These are phyloP conservation scores for Globisporangium recalcitrans DNA, from an alignment of 352 stramenopile genomes.

Conservation along the genomic window DNA sequence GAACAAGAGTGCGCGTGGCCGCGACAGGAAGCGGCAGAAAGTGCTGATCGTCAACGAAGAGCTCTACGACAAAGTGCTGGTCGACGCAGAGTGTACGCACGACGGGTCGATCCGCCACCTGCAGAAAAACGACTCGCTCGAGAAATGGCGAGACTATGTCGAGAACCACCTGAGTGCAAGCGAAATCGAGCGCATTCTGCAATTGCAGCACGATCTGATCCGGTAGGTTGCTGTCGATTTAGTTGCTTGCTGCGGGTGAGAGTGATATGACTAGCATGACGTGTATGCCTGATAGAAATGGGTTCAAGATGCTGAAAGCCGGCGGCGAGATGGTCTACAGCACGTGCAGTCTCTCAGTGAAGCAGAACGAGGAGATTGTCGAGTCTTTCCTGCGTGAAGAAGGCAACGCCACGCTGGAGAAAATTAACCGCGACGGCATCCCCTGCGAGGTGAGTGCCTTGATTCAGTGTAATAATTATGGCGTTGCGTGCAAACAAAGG, in stretches of 20 bases:
- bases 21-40: conserved; percentile 45
- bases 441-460: conserved; percentile 37
- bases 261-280: background rate
- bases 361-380: conserved; percentile 94
- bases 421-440: conserved; percentile 35
- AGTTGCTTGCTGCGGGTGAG: background rate
- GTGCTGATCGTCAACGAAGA: conserved; percentile 19
- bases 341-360: conserved; percentile 90
- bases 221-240: conserved; percentile 14
- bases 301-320: conserved; percentile 82
- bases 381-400: conserved; percentile 60
- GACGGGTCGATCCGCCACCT: conserved; percentile 92
- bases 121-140: conserved; percentile 54
- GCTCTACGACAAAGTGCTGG: conserved; percentile 92
- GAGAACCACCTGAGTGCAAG: conserved; percentile 47
- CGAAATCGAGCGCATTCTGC: conserved; percentile 53
- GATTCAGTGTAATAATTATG: background rate
- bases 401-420: conserved; percentile 27
- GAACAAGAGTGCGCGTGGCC: conserved; percentile 87
- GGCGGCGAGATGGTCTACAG: conserved; percentile 93
- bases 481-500: background rate
- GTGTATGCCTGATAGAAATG: conserved; percentile 36
- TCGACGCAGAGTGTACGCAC: conserved; percentile 95
- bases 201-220: conserved; percentile 58
- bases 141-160: conserved; percentile 79